Conservation (phyloP, 371 early-diverging fungal genomes). For the Homolaphlyctis polyrhiza region DNA sequence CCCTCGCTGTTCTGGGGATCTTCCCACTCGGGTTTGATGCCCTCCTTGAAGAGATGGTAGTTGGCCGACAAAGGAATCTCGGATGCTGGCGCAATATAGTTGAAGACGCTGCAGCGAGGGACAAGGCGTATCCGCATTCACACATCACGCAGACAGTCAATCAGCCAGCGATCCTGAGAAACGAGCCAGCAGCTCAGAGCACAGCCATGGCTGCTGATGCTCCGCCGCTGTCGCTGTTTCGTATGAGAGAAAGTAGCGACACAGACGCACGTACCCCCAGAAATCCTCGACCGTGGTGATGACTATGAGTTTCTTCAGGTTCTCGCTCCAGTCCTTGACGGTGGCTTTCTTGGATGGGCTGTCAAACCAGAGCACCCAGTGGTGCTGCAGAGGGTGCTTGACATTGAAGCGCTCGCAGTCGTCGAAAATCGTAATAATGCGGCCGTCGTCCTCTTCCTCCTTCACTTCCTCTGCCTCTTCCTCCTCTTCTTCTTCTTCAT, state of each 20-base stretch:
- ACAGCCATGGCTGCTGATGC: not conserved
- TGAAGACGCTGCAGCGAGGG: slow-evolving; percentile 62
- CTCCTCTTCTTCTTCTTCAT: not conserved
- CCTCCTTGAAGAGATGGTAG: slow-evolving; percentile 95
- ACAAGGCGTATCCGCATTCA: not conserved
- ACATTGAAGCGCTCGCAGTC: slow-evolving; percentile 63
- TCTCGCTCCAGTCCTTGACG: slow-evolving; percentile 76
- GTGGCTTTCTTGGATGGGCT: slow-evolving; percentile 71
- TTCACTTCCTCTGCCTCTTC: not conserved
- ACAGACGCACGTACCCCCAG: slow-evolving; percentile 69
- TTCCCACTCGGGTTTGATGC: slow-evolving; percentile 99
- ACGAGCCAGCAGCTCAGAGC: not conserved
- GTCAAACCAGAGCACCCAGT: slow-evolving; percentile 95
- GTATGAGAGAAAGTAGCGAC: not conserved
- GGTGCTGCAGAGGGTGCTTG: slow-evolving; percentile 82
- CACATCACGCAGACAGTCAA: not conserved
- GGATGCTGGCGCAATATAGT: slow-evolving; percentile 78
- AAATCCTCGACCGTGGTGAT: slow-evolving; percentile 92
- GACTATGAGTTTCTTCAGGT: slow-evolving; percentile 80
- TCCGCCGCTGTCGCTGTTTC: too few relatives aligned
- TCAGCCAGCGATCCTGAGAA: not conserved
- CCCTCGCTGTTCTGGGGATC: slow-evolving; percentile 94
- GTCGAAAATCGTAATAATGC: slow-evolving; percentile 21
- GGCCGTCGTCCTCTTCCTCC: not conserved
- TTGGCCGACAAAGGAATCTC: slow-evolving; percentile 78